Evolutionary conservation across 2,329 filamentous ascomycete species (phyloP), one percentile per base, ranked within the genome.

Genomic region (Aspergillus luchuensis): DNA sequence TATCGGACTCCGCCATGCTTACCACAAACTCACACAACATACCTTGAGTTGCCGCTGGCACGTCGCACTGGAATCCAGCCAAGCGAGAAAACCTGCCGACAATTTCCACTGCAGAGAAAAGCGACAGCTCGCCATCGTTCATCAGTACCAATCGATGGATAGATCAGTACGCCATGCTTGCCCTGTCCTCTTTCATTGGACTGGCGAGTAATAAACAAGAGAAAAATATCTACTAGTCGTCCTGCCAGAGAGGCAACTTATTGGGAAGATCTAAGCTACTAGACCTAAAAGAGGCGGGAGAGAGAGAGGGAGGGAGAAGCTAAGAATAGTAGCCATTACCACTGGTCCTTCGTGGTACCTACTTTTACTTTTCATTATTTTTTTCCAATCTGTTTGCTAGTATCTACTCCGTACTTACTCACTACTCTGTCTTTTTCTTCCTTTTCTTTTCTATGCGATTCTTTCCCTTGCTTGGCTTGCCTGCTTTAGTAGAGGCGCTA

Each of bases 181-280:
- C 53, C 25, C 41, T 17, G 39, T 36, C 53, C 39, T 15, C 23
- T 47, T 17, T 41, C 53, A 56, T 56, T 56, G 53, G 53, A 13
- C 53, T 11, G 39, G 13, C 15, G 8, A 33, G n/a, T 15, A n/a
- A 47, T 23, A 23, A 21, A 56, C 53, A 19, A 17, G 38, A 8
- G 19, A 47, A 56, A 56, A 56, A 13, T 19, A 50, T 17, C 3
- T n/a, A 5, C 47, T n/a, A 30, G 30, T 50, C 28, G 17, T 15
- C 23, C 47, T 17, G 47, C 41, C 41, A 50, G 15, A 10, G 47
- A 28, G 23, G 47, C 28, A 17, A 30, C 17, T 50, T 11, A 17
- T 50, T 50, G 47, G 47, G 47, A 33, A 10, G 25, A 23, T 19
- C 25, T 11, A 30, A 10, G 15, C 15, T n/a, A 30, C 33, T 36